Base-by-base conservation (phyloP, 202 grass and related monocot genomes). In the Zizania palustris region DNA sequence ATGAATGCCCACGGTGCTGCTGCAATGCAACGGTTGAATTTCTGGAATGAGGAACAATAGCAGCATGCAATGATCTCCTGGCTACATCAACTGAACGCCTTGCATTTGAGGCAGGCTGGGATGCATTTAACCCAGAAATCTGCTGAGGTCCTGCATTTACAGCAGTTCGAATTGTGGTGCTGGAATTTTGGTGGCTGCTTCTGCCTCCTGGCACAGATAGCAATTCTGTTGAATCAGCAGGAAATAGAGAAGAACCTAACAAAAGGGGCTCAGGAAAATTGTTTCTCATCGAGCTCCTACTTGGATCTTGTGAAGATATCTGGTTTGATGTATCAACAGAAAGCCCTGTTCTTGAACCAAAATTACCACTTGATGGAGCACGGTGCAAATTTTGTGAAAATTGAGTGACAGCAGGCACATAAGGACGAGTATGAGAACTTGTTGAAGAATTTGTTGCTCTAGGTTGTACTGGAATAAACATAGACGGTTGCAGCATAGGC, bases 381-480 rank as follows among this genome's bases (percentile, higher is more conserved):
- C 60, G 70, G 12, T 70, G 55, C 51, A 86, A 71, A 74, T 58
- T 80, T 59, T 81, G 84, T 6, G 82, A 83, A 54, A 93, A 85
- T 8, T 80, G 78, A 67, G 84, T 76, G 67, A 93, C 28, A 72
- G 45, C 34, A 16, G 77, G 65, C 40, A 80, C 38, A 85, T 81
- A 64, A 68, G 77, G 64, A 41, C 67, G 64, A 69, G 56, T 82
- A 42, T 82, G 74, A 60, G 90, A 70, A 67, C 36, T 62, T 48
- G 65, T 13, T 63, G 76, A 57, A 45, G 43, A 83, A 65, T 51
- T 65, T 2, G 48, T 5, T 51, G 62, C 28, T 69, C 72, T 85
- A 62, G 81, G 74, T 70, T 85, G 81, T 54, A 83, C 77, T 84
- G 81, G 80, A 63, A 78, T 69, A 78, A 83, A 69, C 21, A 81